phyloP scores from a whole-genome alignment of 2,329 filamentous ascomycete genomes.

The Beauveria rudraprayagi region DNA sequence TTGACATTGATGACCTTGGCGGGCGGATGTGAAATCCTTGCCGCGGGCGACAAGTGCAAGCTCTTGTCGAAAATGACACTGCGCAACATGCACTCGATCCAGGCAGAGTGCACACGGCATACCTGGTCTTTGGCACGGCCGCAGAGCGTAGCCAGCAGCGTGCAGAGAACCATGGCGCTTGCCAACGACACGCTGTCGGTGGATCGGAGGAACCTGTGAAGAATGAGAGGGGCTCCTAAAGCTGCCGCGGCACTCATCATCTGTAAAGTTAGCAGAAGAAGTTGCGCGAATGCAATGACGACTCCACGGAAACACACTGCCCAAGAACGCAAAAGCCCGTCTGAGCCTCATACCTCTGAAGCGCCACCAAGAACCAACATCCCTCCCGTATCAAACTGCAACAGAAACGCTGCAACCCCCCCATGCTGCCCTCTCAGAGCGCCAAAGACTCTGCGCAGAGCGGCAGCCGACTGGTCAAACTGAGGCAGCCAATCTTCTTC shows the following conservation, averaged over 20 bases:
- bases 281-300: neutral
- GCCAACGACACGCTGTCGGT: neutral
- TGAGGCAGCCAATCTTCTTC: conserved; percentile 7
- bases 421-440: neutral
- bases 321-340: no score
- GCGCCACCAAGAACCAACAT: conserved; percentile 1
- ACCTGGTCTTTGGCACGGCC: conserved; percentile 10
- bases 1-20: conserved; percentile 11
- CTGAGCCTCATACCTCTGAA: neutral
- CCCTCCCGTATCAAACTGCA: conserved; percentile 10
- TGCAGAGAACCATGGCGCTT: neutral
- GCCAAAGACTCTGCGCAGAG: neutral
- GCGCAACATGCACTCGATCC: conserved; percentile 10
- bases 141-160: neutral
- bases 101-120: conserved; percentile 8
- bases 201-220: neutral
- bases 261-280: neutral
- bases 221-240: neutral
- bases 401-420: neutral
- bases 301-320: no score
- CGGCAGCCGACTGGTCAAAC: neutral
- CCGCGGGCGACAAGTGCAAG: conserved; percentile 4
- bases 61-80: conserved; percentile 8
- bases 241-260: neutral
- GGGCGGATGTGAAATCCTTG: neutral